Evolutionary conservation across 306 rosid genomes (phyloP).

Genomic region (Rosa lucieae): DNA sequence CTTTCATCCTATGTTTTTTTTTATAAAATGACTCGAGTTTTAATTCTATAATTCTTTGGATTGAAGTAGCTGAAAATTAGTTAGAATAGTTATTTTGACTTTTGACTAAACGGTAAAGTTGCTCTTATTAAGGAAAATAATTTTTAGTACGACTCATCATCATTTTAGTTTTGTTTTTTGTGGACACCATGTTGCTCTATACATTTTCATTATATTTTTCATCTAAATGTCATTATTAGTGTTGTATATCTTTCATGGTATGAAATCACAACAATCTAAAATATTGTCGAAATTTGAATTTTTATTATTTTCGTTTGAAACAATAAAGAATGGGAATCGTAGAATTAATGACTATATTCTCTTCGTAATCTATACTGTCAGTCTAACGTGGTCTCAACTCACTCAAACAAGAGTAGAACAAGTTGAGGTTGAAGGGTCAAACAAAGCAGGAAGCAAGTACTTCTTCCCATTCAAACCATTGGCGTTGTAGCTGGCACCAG

Average conservation of each 20-base stretch:
- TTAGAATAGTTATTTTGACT: too few species aligned
- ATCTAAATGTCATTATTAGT: too few species aligned
- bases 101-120: too few species aligned
- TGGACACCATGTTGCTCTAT: too few species aligned
- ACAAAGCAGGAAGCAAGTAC: slow-evolving; percentile 56
- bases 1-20: too few species aligned
- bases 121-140: too few species aligned
- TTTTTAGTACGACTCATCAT: too few species aligned
- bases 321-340: background rate
- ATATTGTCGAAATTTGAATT: background rate
- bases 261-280: background rate
- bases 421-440: slow-evolving; percentile 48
- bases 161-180: too few species aligned
- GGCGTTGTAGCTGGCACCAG: slow-evolving; percentile 59
- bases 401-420: slow-evolving; percentile 49
- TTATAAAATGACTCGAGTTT: too few species aligned
- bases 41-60: too few species aligned
- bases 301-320: background rate
- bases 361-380: background rate
- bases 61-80: too few species aligned
- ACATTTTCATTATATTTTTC: background rate
- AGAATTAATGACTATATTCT: background rate
- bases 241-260: too few species aligned
- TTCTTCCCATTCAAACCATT: slow-evolving; percentile 49
- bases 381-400: background rate